phyloP scores from a whole-genome alignment of 352 stramenopile species.

The Detonula confervacea region DNA sequence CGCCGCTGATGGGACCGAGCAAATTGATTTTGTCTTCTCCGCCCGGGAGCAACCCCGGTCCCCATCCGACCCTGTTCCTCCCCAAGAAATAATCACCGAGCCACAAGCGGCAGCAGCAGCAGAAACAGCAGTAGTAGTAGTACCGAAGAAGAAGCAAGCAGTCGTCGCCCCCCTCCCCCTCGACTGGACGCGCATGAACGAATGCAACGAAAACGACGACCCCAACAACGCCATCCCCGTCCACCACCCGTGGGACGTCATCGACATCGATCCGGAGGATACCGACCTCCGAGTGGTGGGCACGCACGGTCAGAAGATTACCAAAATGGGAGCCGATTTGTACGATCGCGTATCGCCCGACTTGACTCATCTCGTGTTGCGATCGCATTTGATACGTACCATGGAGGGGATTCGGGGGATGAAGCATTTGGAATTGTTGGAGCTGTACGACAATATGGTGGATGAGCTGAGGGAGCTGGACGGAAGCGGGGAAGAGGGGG shows the following conservation, averaged over 20 bases:
- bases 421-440: conserved; percentile 89
- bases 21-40: too few relatives aligned
- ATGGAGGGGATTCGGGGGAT: conserved; percentile 85
- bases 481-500: not conserved
- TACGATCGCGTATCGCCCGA: conserved; percentile 45
- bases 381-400: conserved; percentile 85
- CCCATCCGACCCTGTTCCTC: not conserved
- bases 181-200: conserved; percentile 63
- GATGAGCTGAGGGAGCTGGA: conserved; percentile 80
- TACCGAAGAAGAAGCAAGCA: not conserved
- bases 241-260: conserved; percentile 74
- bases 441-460: conserved; percentile 99
- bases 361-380: conserved; percentile 77
- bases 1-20: too few relatives aligned
- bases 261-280: conserved; percentile 48
- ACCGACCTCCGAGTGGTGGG: conserved; percentile 77
- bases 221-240: conserved; percentile 25
- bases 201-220: conserved; percentile 16
- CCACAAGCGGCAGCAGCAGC: not conserved
- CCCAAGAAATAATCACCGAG: not conserved
- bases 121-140: not conserved
- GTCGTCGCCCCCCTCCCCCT: conserved; percentile 54
- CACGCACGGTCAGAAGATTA: conserved; percentile 85
- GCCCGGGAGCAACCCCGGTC: not conserved
- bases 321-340: conserved; percentile 71